These are phyloP conservation scores for Cyclotella cryptica DNA, from an alignment of 108 stramenopile species.

Conservation along the genomic window DNA sequence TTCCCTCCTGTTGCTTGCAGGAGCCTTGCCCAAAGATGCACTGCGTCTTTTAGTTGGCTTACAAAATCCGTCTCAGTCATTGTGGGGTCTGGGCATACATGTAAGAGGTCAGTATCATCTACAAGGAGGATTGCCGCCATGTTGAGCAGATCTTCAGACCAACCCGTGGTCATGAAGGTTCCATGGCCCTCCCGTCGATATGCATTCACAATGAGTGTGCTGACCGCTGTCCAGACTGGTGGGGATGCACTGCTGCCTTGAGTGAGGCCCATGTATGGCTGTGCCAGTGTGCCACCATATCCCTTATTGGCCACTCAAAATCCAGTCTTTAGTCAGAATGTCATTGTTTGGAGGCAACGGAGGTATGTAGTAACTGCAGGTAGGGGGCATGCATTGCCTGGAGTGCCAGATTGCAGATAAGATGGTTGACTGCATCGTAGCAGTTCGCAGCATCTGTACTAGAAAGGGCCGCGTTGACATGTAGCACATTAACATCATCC, in stretches of 20 bases:
- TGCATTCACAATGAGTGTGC: slow-evolving; percentile 16
- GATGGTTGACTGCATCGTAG: too few species aligned
- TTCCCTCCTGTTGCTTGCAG: slow-evolving; percentile 17
- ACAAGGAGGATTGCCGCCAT: slow-evolving; percentile 7
- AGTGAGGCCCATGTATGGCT: too few species aligned
- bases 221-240: too few species aligned
- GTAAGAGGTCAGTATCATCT: slow-evolving; percentile 13
- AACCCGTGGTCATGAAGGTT: not conserved
- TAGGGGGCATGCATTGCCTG: not conserved
- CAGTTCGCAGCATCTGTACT: too few species aligned
- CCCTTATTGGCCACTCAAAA: not conserved
- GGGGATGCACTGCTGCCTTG: too few species aligned
- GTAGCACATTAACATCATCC: not conserved
- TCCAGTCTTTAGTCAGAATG: not conserved
- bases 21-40: slow-evolving; percentile 9
- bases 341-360: too few species aligned
- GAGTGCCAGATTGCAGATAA: not conserved
- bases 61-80: not conserved
- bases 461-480: not conserved
- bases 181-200: slow-evolving; percentile 15
- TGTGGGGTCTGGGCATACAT: not conserved
- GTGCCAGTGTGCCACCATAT: not conserved
- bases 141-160: not conserved
- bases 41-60: not conserved
- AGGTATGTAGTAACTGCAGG: not conserved